phyloP scores from a whole-genome alignment of 805 yeast genomes.

The Wickerhamiella nectarea region DNA sequence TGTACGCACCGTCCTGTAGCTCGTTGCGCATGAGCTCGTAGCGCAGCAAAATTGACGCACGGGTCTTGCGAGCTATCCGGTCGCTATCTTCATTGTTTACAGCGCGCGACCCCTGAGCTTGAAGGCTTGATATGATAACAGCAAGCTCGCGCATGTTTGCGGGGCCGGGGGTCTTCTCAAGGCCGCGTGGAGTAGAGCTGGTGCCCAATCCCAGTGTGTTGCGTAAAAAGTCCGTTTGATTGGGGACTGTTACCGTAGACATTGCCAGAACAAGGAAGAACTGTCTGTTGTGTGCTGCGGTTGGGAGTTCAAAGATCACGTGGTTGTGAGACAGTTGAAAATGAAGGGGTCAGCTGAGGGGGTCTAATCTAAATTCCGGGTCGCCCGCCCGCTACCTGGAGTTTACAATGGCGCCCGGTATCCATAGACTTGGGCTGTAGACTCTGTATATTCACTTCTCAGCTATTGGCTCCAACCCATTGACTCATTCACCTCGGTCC shows the following conservation, averaged over 20 bases:
- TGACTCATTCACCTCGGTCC: too few relatives aligned
- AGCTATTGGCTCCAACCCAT: too few relatives aligned
- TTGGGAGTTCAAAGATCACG: neutral
- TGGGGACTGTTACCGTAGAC: neutral
- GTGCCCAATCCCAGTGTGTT: neutral
- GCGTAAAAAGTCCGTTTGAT: neutral
- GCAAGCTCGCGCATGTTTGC: conserved; percentile 6
- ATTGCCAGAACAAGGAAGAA: neutral
- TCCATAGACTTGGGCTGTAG: too few relatives aligned
- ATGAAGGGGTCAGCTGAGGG: too few relatives aligned
- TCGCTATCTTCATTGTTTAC: neutral
- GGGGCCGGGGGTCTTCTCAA: neutral
- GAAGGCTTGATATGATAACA: conserved; percentile 3
- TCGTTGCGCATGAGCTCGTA: conserved; percentile 2
- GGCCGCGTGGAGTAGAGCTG: neutral
- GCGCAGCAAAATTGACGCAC: conserved; percentile 3
- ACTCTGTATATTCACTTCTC: too few relatives aligned
- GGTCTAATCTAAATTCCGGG: too few relatives aligned
- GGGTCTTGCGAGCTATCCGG: conserved; percentile 3
- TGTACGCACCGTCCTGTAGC: conserved; percentile 31
- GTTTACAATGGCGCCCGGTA: too few relatives aligned
- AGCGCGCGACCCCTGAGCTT: neutral
- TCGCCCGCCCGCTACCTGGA: too few relatives aligned
- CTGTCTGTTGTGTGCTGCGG: neutral
- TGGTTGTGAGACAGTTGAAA: neutral